These are phyloP conservation scores for Lablab purpureus DNA, from an alignment of 306 rosid genomes.

Conservation along the genomic window DNA sequence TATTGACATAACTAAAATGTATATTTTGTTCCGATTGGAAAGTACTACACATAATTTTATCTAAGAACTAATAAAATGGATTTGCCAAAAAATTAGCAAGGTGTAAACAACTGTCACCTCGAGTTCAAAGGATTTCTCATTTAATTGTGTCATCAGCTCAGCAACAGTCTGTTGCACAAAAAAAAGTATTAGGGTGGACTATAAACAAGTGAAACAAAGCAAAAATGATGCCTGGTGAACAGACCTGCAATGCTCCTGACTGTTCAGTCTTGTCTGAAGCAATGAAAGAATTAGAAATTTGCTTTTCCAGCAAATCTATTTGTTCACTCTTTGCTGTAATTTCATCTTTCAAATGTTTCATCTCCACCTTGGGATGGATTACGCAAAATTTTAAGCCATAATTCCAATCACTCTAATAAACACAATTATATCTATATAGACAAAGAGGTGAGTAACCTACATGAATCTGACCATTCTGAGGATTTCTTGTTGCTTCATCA, in stretches of 20 bases:
- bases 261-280: constrained; percentile 67
- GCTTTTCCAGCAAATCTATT: constrained; percentile 82
- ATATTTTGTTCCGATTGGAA: constrained; percentile 33
- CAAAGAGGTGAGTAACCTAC: constrained; percentile 57
- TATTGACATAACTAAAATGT: not conserved
- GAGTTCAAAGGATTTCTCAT: constrained; percentile 94
- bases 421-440: not conserved
- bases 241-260: constrained; percentile 77
- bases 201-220: constrained; percentile 43
- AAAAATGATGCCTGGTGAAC: constrained; percentile 42
- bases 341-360: constrained; percentile 76
- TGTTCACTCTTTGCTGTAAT: constrained; percentile 79
- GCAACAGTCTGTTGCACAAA: constrained; percentile 74
- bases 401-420: constrained; percentile 15
- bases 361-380: constrained; percentile 64
- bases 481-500: constrained; percentile 77
- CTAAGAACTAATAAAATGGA: not conserved
- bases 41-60: constrained; percentile 22
- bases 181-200: constrained; percentile 47
- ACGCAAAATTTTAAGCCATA: constrained; percentile 48
- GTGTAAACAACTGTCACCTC: constrained; percentile 71
- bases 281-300: constrained; percentile 62
- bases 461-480: constrained; percentile 74
- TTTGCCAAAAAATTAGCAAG: constrained; percentile 38
- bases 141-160: constrained; percentile 78